Evolutionary conservation across 2,329 filamentous ascomycete species (phyloP).

Genomic region (Talaromyces sp.): DNA sequence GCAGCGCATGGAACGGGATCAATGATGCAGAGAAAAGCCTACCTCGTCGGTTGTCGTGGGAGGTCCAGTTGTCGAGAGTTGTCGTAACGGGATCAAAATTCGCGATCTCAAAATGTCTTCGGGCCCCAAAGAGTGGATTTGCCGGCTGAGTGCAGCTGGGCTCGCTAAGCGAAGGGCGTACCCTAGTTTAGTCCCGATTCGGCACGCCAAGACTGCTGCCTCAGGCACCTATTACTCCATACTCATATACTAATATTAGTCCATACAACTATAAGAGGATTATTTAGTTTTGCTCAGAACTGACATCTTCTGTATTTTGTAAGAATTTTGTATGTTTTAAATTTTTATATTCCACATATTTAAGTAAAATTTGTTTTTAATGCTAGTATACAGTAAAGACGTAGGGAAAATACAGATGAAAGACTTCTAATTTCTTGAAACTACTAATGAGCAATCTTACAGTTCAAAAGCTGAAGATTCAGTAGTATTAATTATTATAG

Average conservation of each 20-base stretch:
- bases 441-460: background rate
- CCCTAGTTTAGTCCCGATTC: conserved; percentile 9
- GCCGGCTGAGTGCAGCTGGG: conserved; percentile 25
- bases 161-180: conserved; percentile 25
- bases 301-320: background rate
- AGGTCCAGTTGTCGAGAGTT: conserved; percentile 36
- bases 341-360: background rate
- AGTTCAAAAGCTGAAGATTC: background rate
- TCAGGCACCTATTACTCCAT: background rate
- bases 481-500: background rate
- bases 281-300: background rate
- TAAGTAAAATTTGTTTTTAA: background rate
- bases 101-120: conserved; percentile 26
- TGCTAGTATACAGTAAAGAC: background rate
- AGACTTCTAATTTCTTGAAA: background rate
- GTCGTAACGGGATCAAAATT: conserved; percentile 38
- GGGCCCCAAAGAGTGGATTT: conserved; percentile 17
- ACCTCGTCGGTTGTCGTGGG: conserved; percentile 40
- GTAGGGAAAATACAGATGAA: background rate
- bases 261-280: too few relatives aligned
- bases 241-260: too few relatives aligned
- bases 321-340: background rate
- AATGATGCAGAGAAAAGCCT: conserved; percentile 15
- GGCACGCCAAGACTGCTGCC: background rate
- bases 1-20: background rate